Evolutionary conservation across 2,329 filamentous ascomycete genomes (phyloP).

Genomic region (Plectosphaerella plurivora): DNA sequence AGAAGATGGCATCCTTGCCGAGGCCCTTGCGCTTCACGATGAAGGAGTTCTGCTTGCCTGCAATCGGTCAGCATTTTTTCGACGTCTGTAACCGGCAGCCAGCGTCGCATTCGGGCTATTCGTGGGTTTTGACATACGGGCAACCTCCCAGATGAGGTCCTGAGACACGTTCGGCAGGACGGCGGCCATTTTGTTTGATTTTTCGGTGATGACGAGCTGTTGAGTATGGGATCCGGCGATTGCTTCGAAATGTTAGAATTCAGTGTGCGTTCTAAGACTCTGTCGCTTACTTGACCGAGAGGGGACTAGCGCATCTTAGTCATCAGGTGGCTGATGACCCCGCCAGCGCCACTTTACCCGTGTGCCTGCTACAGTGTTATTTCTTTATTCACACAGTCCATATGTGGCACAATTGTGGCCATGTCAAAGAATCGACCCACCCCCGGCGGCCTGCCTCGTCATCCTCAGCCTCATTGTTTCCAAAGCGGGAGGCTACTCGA

Average conservation of each 20-base stretch:
- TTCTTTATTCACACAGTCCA: too few relatives aligned
- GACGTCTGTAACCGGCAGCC: not conserved
- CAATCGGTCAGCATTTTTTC: conserved; percentile 1
- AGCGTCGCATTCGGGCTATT: not conserved
- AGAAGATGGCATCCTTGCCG: conserved; percentile 78
- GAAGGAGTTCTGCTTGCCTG: conserved; percentile 85
- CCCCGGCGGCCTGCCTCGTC: too few relatives aligned
- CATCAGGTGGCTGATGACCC: not conserved
- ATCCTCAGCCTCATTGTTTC: too few relatives aligned
- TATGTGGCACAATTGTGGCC: too few relatives aligned
- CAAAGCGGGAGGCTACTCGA: too few relatives aligned
- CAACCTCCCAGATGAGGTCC: conserved; percentile 92
- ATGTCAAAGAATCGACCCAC: too few relatives aligned
- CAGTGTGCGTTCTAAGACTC: conserved; percentile 12
- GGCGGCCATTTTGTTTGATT: conserved; percentile 51
- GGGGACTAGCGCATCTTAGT: not conserved
- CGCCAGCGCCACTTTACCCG: too few relatives aligned
- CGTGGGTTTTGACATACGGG: conserved; percentile 63
- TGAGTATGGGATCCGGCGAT: conserved; percentile 10
- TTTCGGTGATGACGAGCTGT: conserved; percentile 23
- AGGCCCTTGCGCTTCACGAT: conserved; percentile 82
- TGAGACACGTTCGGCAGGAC: conserved; percentile 71
- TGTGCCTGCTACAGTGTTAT: too few relatives aligned
- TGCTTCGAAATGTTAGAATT: conserved; percentile 11
- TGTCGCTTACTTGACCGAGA: not conserved